Base-by-base conservation (phyloP, 768 basidiomycete genomes). In the Kwoniella europaea region DNA sequence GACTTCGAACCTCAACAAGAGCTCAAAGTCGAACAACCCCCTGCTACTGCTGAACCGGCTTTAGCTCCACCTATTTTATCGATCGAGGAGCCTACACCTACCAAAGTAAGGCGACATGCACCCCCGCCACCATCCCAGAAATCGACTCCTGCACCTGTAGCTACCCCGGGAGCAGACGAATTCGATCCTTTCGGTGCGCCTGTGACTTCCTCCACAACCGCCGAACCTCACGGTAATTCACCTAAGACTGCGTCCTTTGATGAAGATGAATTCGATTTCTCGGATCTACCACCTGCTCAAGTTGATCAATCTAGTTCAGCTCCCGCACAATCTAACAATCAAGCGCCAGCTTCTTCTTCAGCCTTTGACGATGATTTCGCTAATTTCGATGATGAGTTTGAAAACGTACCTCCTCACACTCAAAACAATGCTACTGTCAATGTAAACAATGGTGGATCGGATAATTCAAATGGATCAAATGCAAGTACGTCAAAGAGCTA, bases 331-430 rank as follows among this genome's bases (percentile, higher is more conserved):
- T 18, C 24, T 50, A 57, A 46, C 13, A 64, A 24, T 7, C 46
- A n/a, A 27, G 58, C 46, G 6, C 43, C 58, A 24, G 35, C 55
- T 5, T 55, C 64, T 20, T 22, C 62, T 20, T 24, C 50, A 7
- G 70, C 76, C n/a, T 82, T 84, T 63, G 82, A 82, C 60, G 82
- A 82, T 46, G 82, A 82, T 52, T 84, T 84, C 67, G 76, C 76
- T 29, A 76, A 67, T 7, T 85, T 85, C 52, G 84, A 83, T 62
- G 83, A 84, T 50, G 83, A 85, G 22, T 85, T 86, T 60, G 74
- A 76, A 24, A 76, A 72, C 42, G 72, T 78, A 50, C 72, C 71
- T 13, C 52, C 67, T 1, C 10, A 6, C 18, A 15, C 46, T 35
- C 35, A 59, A 41, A 52, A 52, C 50, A 52, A 52, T 52, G 12